Evolutionary conservation across 1,139 yeast genomes (phyloP), one percentile per base, ranked within the genome.

Genomic region (Meyerozyma athensensis): DNA sequence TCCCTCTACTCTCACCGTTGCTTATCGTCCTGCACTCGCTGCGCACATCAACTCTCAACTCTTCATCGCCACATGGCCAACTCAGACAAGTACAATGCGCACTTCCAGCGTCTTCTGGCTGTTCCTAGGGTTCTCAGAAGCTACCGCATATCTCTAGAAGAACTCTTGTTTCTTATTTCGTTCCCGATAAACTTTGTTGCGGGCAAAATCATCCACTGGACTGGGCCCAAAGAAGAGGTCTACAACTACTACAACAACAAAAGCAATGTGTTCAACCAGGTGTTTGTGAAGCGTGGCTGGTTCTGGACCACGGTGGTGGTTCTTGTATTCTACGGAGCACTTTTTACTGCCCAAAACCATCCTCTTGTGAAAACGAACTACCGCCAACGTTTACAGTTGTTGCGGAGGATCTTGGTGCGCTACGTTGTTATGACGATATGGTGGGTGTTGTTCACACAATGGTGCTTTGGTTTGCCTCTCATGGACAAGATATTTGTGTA

Each of bases 201-300:
- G 22, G 51, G 48, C 33, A 45, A 44, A 37, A 37, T 45, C 24
- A 36, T 47, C 31, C 49, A 47, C 26, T 34, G 44, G 34, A 38
- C 41, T 35, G 42, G 48, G 4, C 45, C 45, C 31, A 22, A 37
- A 14, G 51, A 47, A n/a, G 72, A 68, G 36, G 65, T 68, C 9
- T 59, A 65, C 56, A 76, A 74, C 51, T 77, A 76, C 53, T 84
- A 80, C 58, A 77, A 82, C 40, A 63, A 75, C 42, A 83, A 81
- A 55, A 61, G 71, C 32, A 85, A 85, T 56, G 34, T 89, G 14
- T 56, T 90, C 44, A 92, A 92, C 58, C 73, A 72, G 23, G 37
- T 73, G 4, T 85, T 92, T 56, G 96, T 90, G 32, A 92, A 92
- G 53, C 71, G 71, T 30, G 97, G 97, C 3, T 92, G 98, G 98